phyloP scores from a whole-genome alignment of 306 rosid species.

The Quercus parvula region DNA sequence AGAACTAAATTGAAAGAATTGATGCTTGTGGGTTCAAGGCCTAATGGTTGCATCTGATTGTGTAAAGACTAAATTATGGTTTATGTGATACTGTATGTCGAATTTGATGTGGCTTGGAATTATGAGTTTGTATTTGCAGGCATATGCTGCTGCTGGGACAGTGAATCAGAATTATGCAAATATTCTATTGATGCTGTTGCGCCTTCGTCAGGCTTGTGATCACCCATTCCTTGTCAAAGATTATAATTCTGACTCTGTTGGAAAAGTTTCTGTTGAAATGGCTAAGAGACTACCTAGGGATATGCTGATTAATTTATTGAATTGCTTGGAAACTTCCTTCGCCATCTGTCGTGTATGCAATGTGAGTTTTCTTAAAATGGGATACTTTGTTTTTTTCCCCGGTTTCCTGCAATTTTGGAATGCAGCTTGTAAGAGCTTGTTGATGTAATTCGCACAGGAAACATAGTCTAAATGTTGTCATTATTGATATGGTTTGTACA shows the following conservation, averaged over 20 bases:
- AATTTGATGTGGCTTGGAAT: slow-evolving; percentile 26
- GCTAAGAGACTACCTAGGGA: slow-evolving; percentile 73
- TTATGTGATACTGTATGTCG: not conserved
- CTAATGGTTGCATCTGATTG: not conserved
- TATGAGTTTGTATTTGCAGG: slow-evolving; percentile 45
- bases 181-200: slow-evolving; percentile 92
- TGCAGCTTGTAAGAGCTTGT: slow-evolving; percentile 1
- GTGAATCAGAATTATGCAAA: slow-evolving; percentile 96
- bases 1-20: too few relatives aligned
- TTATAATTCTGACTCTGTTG: slow-evolving; percentile 55
- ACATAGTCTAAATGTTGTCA: not conserved
- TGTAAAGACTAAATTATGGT: not conserved
- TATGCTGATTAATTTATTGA: slow-evolving; percentile 55
- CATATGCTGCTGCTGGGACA: slow-evolving; percentile 99
- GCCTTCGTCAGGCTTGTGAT: slow-evolving; percentile 98
- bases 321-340: slow-evolving; percentile 57
- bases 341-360: slow-evolving; percentile 69
- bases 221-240: slow-evolving; percentile 92
- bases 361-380: slow-evolving; percentile 54
- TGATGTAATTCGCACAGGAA: not conserved
- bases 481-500: slow-evolving; percentile 22
- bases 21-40: too few relatives aligned
- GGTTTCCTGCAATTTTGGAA: slow-evolving; percentile 10
- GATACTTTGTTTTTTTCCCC: not conserved
- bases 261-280: slow-evolving; percentile 70